phyloP scores from a whole-genome alignment of 208 protist genomes.

The Trichomonas tenax region DNA sequence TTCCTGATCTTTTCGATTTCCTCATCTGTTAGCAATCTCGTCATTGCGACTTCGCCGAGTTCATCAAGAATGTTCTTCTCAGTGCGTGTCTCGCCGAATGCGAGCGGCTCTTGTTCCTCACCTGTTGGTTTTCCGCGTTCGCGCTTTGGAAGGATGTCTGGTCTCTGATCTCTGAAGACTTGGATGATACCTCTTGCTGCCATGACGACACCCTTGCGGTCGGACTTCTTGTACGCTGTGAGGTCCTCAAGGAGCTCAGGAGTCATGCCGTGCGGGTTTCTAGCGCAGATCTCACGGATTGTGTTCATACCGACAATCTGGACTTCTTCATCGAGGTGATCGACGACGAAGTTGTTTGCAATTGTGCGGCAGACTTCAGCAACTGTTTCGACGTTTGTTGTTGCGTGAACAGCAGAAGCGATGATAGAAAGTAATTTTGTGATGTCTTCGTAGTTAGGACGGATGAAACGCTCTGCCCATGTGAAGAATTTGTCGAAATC shows the following conservation, averaged over 20 bases:
- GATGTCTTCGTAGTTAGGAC: background rate
- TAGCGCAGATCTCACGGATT: background rate
- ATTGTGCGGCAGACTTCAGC: background rate
- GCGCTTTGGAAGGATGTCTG: background rate
- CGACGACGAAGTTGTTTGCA: background rate
- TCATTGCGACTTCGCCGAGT: background rate
- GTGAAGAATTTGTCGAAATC: background rate
- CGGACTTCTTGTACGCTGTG: background rate
- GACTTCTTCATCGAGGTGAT: background rate
- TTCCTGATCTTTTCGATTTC: background rate
- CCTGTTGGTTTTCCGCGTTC: background rate
- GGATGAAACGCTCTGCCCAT: background rate
- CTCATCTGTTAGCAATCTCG: background rate
- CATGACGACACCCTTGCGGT: background rate
- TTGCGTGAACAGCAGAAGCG: background rate
- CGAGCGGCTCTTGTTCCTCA: background rate
- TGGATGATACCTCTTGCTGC: background rate
- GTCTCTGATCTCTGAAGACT: background rate
- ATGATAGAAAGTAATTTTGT: background rate
- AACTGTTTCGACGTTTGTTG: background rate
- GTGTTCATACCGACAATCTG: background rate
- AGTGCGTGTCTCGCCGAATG: background rate
- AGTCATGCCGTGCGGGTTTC: slow-evolving; percentile 1
- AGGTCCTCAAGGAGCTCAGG: background rate
- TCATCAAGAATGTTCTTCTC: background rate